Evolutionary conservation across 2,329 filamentous ascomycete genomes (phyloP).

Genomic region (Phyllachora maydis): DNA sequence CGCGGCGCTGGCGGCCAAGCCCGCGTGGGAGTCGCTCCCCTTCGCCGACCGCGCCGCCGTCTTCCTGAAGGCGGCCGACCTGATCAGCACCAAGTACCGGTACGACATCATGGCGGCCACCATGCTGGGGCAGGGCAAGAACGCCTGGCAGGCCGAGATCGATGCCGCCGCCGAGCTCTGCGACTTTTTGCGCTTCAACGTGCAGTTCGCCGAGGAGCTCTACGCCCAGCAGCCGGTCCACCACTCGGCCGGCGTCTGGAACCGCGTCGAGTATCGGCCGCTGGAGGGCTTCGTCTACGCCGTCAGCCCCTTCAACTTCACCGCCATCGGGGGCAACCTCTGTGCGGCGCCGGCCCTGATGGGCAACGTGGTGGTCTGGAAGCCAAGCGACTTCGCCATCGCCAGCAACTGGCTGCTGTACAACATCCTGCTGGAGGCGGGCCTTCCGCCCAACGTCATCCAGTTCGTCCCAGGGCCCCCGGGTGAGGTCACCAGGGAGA

Average conservation of each 20-base stretch:
- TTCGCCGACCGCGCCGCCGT: slow-evolving; percentile 83
- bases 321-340: slow-evolving; percentile 79
- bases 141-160: slow-evolving; percentile 98
- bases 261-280: slow-evolving; percentile 72
- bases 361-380: slow-evolving; percentile 93
- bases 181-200: slow-evolving; percentile 89
- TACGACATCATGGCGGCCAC: slow-evolving; percentile 94
- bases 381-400: slow-evolving; percentile 77
- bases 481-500: slow-evolving; percentile 59
- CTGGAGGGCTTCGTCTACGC: slow-evolving; percentile 94
- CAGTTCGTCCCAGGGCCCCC: slow-evolving; percentile 87
- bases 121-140: slow-evolving; percentile 94
- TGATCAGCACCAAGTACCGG: slow-evolving; percentile 80
- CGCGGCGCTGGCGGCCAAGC: slow-evolving; percentile 67
- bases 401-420: slow-evolving; percentile 84
- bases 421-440: slow-evolving; percentile 77
- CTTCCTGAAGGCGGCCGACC: slow-evolving; percentile 88
- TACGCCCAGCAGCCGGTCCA: slow-evolving; percentile 75
- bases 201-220: slow-evolving; percentile 80
- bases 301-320: slow-evolving; percentile 92
- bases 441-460: slow-evolving; percentile 73
- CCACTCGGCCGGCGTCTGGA: slow-evolving; percentile 74
- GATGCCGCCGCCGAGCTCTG: slow-evolving; percentile 81
- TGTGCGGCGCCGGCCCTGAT: slow-evolving; percentile 66
- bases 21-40: slow-evolving; percentile 66